phyloP scores from a whole-genome alignment of 1,284 basidiomycete genomes.

The Singerocomus inundabilis region DNA sequence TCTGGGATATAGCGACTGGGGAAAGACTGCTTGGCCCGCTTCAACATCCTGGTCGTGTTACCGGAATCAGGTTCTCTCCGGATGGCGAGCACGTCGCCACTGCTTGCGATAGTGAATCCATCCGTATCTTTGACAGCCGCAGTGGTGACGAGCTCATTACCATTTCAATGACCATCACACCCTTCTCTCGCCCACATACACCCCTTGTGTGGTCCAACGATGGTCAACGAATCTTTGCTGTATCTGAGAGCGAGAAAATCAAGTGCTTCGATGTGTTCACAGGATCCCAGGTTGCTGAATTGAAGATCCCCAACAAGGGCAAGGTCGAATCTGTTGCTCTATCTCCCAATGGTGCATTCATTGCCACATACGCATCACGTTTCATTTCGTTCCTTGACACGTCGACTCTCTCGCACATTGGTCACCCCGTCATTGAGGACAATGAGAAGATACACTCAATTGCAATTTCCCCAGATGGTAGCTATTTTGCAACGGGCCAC shows the following conservation, averaged over 20 bases:
- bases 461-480: neutral
- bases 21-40: no score
- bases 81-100: neutral
- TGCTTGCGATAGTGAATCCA: neutral
- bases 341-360: neutral
- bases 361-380: neutral
- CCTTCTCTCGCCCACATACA: neutral
- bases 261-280: neutral
- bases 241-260: neutral
- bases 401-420: neutral
- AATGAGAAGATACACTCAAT: neutral
- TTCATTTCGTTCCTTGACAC: neutral
- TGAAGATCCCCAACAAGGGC: neutral
- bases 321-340: neutral
- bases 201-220: conserved; percentile 4
- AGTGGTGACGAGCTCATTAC: neutral
- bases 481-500: neutral
- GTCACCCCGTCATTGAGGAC: neutral
- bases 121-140: neutral
- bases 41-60: no score
- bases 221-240: neutral
- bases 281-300: neutral
- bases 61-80: neutral
- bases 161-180: neutral
- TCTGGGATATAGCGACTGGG: neutral